Base-by-base conservation (phyloP, 768 basidiomycete species). In the Amanita rubescens region DNA sequence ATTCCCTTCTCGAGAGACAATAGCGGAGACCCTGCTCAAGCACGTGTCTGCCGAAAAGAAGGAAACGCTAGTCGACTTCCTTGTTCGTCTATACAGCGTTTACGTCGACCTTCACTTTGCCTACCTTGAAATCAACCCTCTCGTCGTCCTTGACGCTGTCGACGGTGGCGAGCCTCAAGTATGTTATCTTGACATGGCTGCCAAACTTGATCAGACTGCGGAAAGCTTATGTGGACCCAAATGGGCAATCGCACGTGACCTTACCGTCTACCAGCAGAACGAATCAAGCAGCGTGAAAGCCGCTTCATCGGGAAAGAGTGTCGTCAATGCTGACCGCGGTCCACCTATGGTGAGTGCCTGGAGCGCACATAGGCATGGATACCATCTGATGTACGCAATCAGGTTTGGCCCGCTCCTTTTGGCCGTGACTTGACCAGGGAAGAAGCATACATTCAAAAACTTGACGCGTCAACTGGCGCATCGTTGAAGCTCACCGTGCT, bases 41-140 rank as follows among this genome's bases (percentile, higher is more conserved):
- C 79, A 94, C 61, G 94, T 97, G 49, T 82, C 89, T n/a, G 77
- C 76, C 2, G 81, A 73, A 51, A 93, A 93, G 78, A 86, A 90
- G 71, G 89, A 94, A 57, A 90, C 91, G 32, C 85, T 98, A 57
- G 81, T 89, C 63, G 94, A 98, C 75, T 99, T 97, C 75, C 78
- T 99, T 65, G 78, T 88, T 70, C 82, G 94, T 56, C 84, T 98
- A 25, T 98, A 99, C 82, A 85, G 86, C 58, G 93, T 97, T 63
- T 98, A 98, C 69, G 94, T 94, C 60, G 94, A 99, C 69, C 87
- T 98, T 50, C 96, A 99, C 79, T 99, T 97, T 67, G 93, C 96
- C 19, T 98, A 99, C 76, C 91, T 99, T 65, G 95, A 98, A 74
- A 99, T 99, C 73, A 99, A 98, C 80, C 96, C 96, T 39, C 83